phyloP scores from a whole-genome alignment of 179 eudicot genomes.

The Pouteria campechiana region DNA sequence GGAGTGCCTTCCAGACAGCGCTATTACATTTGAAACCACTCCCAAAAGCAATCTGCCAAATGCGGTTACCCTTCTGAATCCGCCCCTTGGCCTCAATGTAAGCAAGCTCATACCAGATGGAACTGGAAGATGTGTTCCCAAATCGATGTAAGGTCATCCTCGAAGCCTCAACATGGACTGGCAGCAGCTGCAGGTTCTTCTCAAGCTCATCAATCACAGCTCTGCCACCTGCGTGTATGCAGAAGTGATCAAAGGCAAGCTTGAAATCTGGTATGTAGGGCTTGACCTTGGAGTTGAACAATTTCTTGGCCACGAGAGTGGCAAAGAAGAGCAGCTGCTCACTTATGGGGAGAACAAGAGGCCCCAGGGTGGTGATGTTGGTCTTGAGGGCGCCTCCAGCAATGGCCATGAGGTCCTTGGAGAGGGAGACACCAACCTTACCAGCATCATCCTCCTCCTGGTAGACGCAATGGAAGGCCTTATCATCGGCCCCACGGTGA shows the following conservation, averaged over 20 bases:
- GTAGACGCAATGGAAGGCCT: conserved; percentile 22
- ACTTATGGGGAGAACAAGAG: conserved; percentile 28
- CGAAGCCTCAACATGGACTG: conserved; percentile 26
- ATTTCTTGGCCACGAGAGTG: conserved; percentile 16
- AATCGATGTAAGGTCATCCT: conserved; percentile 27
- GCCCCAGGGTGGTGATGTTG: conserved; percentile 30
- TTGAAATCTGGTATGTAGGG: conserved; percentile 28
- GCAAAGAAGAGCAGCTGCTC: conserved; percentile 28
- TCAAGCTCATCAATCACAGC: conserved; percentile 38
- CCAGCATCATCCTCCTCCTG: conserved; percentile 23
- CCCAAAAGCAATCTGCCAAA: conserved; percentile 42
- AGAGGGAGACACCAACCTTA: conserved; percentile 19
- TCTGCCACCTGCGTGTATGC: conserved; percentile 35
- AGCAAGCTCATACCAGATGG: conserved; percentile 32
- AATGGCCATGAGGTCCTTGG: conserved; percentile 33
- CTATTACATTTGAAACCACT: conserved; percentile 38
- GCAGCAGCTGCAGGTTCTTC: conserved; percentile 24
- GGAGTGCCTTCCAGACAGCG: conserved; percentile 26
- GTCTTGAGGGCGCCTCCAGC: conserved; percentile 29
- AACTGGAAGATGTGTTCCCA: conserved; percentile 30
- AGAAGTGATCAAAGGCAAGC: conserved; percentile 27
- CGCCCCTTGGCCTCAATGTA: conserved; percentile 36
- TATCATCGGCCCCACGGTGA: conserved; percentile 24
- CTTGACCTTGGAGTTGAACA: conserved; percentile 12
- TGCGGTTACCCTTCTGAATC: conserved; percentile 15